phyloP scores from a whole-genome alignment of 1,284 basidiomycete genomes.

The Tausonia pullulans region DNA sequence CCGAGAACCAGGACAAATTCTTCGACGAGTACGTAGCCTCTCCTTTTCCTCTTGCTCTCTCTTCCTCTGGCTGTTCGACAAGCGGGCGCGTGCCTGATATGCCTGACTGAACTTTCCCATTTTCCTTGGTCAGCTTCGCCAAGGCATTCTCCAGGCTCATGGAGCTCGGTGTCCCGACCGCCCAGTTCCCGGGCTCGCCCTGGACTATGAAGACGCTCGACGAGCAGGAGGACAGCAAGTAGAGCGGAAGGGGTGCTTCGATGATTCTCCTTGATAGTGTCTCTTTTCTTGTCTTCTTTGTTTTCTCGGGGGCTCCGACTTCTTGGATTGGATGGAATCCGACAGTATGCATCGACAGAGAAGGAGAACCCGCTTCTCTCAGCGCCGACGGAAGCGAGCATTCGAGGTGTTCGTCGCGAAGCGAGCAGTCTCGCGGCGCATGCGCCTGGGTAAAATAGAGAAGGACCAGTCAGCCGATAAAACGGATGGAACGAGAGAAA shows the following conservation, averaged over 20 bases:
- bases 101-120: slow-evolving; percentile 3
- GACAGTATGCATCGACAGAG: neutral
- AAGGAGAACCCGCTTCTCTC: slow-evolving; percentile 9
- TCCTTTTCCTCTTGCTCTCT: neutral
- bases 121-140: slow-evolving; percentile 52
- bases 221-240: slow-evolving; percentile 39
- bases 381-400: slow-evolving; percentile 41
- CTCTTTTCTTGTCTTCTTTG: too few relatives aligned
- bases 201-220: slow-evolving; percentile 58
- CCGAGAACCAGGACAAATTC: slow-evolving; percentile 67
- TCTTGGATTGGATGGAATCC: too few relatives aligned
- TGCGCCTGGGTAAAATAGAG: slow-evolving; percentile 5
- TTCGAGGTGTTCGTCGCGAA: neutral
- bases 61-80: neutral
- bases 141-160: slow-evolving; percentile 61
- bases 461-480: neutral
- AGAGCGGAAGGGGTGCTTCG: neutral
- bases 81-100: neutral
- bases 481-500: too few relatives aligned
- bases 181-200: slow-evolving; percentile 46
- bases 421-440: slow-evolving; percentile 16
- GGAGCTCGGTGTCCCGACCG: slow-evolving; percentile 74
- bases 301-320: too few relatives aligned
- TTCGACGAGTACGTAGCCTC: slow-evolving; percentile 65
- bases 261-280: too few relatives aligned